These are phyloP conservation scores for Cymbidium sinense DNA, from an alignment of 106 monocot species.

Conservation along the genomic window DNA sequence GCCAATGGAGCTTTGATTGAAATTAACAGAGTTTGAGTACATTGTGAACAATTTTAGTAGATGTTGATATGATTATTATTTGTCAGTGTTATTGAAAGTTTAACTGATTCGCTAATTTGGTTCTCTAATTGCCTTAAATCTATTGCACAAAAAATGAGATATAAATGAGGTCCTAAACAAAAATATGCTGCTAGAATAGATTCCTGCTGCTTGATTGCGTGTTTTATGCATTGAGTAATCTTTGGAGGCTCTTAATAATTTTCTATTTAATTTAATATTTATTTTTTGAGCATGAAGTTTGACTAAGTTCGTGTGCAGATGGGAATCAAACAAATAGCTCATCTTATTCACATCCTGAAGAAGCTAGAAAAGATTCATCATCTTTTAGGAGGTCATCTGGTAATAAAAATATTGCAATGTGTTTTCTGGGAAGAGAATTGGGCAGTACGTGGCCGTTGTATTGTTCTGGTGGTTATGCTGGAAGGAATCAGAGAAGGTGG, in stretches of 20 bases:
- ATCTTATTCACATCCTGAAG: conserved; percentile 7
- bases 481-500: conserved; percentile 51
- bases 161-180: background rate
- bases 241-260: background rate
- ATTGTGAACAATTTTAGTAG: background rate
- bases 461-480: conserved; percentile 31
- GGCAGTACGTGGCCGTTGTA: conserved; percentile 40
- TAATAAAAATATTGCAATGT: conserved; percentile 40
- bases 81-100: background rate
- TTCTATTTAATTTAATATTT: background rate
- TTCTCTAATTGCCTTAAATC: background rate
- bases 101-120: background rate
- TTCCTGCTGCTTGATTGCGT: background rate
- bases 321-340: conserved; percentile 8
- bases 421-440: conserved; percentile 55
- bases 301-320: background rate
- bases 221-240: background rate
- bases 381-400: conserved; percentile 1
- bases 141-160: background rate
- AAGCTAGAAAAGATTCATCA: conserved; percentile 8
- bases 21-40: background rate
- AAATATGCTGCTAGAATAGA: background rate
- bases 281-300: conserved; percentile 2
- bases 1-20: background rate
- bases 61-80: background rate